These are phyloP conservation scores for Scheffersomyces parashehatae DNA, from an alignment of 1,139 yeast species.

Conservation along the genomic window DNA sequence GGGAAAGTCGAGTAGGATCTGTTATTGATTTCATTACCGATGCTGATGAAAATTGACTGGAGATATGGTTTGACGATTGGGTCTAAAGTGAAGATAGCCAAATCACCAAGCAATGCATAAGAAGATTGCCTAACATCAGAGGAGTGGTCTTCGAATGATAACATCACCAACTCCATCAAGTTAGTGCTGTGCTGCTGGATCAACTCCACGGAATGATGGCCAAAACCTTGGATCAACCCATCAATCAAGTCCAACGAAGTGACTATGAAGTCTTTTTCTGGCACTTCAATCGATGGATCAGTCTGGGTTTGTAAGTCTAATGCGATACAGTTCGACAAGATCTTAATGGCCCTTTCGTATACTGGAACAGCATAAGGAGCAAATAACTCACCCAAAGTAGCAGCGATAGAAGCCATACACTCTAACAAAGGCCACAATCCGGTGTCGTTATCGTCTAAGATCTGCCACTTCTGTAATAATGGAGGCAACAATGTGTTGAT, in stretches of 20 bases:
- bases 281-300: slow-evolving; percentile 71
- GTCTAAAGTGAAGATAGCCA: slow-evolving; percentile 64
- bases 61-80: slow-evolving; percentile 56
- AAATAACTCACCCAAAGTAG: slow-evolving; percentile 78
- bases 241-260: slow-evolving; percentile 88
- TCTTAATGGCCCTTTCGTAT: slow-evolving; percentile 74
- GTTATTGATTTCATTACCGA: slow-evolving; percentile 67
- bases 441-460: slow-evolving; percentile 70
- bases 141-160: slow-evolving; percentile 73
- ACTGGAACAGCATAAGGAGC: slow-evolving; percentile 90
- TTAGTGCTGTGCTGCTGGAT: slow-evolving; percentile 44
- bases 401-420: slow-evolving; percentile 90
- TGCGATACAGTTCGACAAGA: slow-evolving; percentile 67
- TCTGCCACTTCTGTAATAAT: slow-evolving; percentile 75
- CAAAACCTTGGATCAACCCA: slow-evolving; percentile 89
- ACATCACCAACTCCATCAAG: slow-evolving; percentile 62
- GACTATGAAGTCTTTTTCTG: slow-evolving; percentile 88
- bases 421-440: slow-evolving; percentile 91
- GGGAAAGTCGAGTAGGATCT: slow-evolving; percentile 54
- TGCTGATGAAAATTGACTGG: slow-evolving; percentile 57
- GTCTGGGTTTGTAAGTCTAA: slow-evolving; percentile 63
- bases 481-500: slow-evolving; percentile 75
- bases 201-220: slow-evolving; percentile 59
- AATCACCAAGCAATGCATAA: slow-evolving; percentile 87
- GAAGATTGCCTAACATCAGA: slow-evolving; percentile 92